Percentiles rank a stretch among this genome's conserved stretches.
Conservation (phyloP, 83 land plant species). For the Diphasiastrum complanatum region DNA sequence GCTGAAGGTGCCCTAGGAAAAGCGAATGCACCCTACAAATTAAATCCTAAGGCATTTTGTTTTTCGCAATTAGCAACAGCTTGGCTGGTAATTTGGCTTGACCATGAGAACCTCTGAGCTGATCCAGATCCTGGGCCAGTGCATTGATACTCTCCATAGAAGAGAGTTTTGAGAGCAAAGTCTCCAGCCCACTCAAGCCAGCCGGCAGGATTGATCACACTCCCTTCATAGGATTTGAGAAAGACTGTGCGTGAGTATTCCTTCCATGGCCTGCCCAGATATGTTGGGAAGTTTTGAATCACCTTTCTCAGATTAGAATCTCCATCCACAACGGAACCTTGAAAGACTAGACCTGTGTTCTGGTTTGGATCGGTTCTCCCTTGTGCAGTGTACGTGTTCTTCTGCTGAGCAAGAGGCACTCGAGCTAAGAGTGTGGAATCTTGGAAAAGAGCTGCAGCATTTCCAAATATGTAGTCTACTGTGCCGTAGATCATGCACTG, state of each 20-base stretch:
- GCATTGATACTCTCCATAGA: no score
- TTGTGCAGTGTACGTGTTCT: conserved; percentile 11
- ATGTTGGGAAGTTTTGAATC: conserved; percentile 1
- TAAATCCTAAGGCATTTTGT: no score
- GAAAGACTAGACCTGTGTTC: conserved; percentile 9
- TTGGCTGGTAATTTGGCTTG: no score
- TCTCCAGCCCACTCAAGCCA: no score
- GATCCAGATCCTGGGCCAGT: no score
- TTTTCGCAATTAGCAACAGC: no score
- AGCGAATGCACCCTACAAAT: no score
- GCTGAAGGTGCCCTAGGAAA: no score
- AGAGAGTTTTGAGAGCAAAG: no score
- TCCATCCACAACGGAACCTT: conserved; percentile 8
- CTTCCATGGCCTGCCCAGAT: conserved; percentile 17
- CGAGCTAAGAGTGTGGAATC: not conserved
- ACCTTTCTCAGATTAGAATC: not conserved
- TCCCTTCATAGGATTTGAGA: not conserved
- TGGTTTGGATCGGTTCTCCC: conserved; percentile 5
- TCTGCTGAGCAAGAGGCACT: not conserved
- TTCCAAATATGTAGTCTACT: conserved; percentile 16
- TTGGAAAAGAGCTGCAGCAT: conserved; percentile 12
- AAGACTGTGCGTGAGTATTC: conserved; percentile 10
- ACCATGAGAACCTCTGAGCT: no score
- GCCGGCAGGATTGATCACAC: conserved; percentile 10
- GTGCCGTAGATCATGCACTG: conserved; percentile 12